Evolutionary conservation across 345 rosid genomes (phyloP), one percentile per base, ranked within the genome.

Genomic region (Rhodamnia rubescens): DNA sequence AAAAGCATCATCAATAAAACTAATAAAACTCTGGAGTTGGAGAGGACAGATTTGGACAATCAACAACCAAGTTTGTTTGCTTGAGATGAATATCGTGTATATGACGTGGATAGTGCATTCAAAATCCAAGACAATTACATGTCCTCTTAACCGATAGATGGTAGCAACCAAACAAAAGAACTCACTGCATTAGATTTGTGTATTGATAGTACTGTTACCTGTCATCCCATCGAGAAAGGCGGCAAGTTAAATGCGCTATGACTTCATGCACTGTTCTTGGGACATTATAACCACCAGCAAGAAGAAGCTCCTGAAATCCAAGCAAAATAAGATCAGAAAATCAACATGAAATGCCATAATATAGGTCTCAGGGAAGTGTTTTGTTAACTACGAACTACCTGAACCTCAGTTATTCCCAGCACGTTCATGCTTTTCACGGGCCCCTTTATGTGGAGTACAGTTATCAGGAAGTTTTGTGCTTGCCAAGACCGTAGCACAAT

Each of bases 401-500:
- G 96, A 90, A 97, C 99, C 90, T 97, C 99, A 75, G 96, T 88
- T 84, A 95, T 91, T 5, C 99, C 99, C 44, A 97, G 86, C 52
- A 95, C 92, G 86, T 97, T 96, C 86, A 87, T 80, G 86, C 69
- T 58, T 21, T 96, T 44, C 15, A 90, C 91, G n/a, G 82, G 85
- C 74, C 98, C 98, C 91, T 97, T 97, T 40, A 95, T 61, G 87
- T 97, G 99, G 85, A 95, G 87, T 52, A 87, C 95, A 90, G 99
- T 95, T n/a, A 97, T 74, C 83, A 97, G 91, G 87, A 93, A 97
- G 85, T 97, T 96, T 75, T 95, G 95, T 57, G 98, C 99, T 90
- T 96, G 99, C 99, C 99, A 97, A 61, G 99, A 93, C 40, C 99
- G 96, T 24, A 97, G 88, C 49, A 97, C 99, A 84, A 96, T 88